Percentiles rank a stretch among this genome's conserved stretches.
Evolutionary conservation across 2,329 filamentous ascomycete genomes (phyloP).

Genomic region (Hirsutella minnesotensis): DNA sequence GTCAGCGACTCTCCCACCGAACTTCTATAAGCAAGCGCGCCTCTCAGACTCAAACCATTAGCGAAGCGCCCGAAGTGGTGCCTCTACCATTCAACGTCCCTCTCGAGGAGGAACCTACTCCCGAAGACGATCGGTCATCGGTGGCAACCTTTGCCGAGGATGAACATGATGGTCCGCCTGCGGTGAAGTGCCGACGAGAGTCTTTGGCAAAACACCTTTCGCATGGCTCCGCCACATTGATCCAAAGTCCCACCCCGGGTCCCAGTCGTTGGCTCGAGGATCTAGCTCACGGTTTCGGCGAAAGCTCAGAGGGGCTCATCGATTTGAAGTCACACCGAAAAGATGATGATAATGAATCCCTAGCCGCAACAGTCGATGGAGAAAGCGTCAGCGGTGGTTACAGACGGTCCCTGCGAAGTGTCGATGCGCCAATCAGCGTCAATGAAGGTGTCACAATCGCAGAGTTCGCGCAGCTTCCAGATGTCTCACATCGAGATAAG

Average conservation of each 20-base stretch:
- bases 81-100: constrained; percentile 56
- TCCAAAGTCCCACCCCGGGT: constrained; percentile 31
- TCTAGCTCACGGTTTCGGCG: constrained; percentile 12
- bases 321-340: constrained; percentile 17
- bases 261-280: constrained; percentile 10
- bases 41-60: constrained; percentile 13
- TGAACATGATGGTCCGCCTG: constrained; percentile 29
- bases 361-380: constrained; percentile 46
- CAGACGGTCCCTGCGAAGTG: constrained; percentile 14
- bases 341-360: constrained; percentile 35
- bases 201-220: constrained; percentile 38
- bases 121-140: constrained; percentile 46
- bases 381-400: constrained; percentile 32
- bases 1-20: constrained; percentile 11
- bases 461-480: constrained; percentile 5
- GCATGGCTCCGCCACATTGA: constrained; percentile 29
- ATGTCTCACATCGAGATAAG: background rate
- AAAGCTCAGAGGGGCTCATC: constrained; percentile 36
- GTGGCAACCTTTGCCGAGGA: constrained; percentile 61
- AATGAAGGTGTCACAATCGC: constrained; percentile 28
- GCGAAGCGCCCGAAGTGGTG: constrained; percentile 37
- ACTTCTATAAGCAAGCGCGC: constrained; percentile 7
- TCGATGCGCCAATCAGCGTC: constrained; percentile 16
- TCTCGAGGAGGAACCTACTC: constrained; percentile 24
- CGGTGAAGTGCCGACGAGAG: constrained; percentile 12